Conservation (phyloP, 768 basidiomycete genomes). For the Suillus paluster region DNA sequence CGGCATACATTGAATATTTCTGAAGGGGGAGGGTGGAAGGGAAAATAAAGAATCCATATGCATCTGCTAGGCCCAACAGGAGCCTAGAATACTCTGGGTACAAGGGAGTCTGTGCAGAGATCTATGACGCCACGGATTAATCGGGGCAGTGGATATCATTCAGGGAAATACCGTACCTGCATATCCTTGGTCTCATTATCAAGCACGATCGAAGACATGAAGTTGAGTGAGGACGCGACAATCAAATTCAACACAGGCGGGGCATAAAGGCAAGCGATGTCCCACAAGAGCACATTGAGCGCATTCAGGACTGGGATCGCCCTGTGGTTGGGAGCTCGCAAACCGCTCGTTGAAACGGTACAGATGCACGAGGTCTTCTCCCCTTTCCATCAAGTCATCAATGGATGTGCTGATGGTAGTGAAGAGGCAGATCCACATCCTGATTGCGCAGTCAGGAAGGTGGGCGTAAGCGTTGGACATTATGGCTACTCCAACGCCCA, state of each 20-base stretch:
- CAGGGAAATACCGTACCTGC: conserved; percentile 9
- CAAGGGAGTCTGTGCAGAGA: too few relatives aligned
- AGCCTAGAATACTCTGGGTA: too few relatives aligned
- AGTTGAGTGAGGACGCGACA: conserved; percentile 37
- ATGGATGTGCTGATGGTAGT: not conserved
- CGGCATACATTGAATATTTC: too few relatives aligned
- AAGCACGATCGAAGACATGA: conserved; percentile 33
- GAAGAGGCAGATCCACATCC: not conserved
- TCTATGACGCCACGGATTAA: too few relatives aligned
- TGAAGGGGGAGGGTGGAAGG: too few relatives aligned
- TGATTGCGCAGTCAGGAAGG: not conserved
- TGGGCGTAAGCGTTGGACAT: not conserved
- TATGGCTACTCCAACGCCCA: conserved; percentile 28
- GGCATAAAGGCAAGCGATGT: conserved; percentile 28
- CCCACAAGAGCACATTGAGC: conserved; percentile 31
- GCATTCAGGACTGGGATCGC: conserved; percentile 33
- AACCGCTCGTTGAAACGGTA: conserved; percentile 36
- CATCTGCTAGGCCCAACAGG: too few relatives aligned
- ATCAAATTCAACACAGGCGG: conserved; percentile 35
- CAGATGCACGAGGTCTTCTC: conserved; percentile 22
- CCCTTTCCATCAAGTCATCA: not conserved
- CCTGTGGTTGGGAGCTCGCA: conserved; percentile 26
- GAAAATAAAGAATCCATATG: too few relatives aligned
- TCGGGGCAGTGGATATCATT: too few relatives aligned
- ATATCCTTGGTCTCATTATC: conserved; percentile 30